Conservation (phyloP, 192 early-diverging fungal species). For the Linnemannia elongata region DNA sequence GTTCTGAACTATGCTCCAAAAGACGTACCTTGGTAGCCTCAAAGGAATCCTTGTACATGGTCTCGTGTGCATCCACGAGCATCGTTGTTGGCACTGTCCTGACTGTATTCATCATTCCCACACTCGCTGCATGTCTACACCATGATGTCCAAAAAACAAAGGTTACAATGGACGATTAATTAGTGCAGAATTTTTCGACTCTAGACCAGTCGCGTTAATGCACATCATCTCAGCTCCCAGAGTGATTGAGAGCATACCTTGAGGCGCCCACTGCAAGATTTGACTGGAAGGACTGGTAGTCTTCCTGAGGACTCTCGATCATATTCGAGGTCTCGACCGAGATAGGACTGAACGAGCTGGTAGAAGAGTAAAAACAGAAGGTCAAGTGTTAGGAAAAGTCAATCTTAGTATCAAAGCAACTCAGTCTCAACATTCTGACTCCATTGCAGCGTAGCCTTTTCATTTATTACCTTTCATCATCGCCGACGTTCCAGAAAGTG, state of each 20-base stretch:
- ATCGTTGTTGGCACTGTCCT: slow-evolving; percentile 14
- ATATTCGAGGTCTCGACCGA: slow-evolving; percentile 47
- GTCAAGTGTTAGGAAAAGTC: not conserved
- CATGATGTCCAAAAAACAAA: not conserved
- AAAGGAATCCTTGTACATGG: slow-evolving; percentile 53
- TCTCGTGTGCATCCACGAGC: slow-evolving; percentile 47
- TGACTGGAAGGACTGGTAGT: slow-evolving; percentile 57
- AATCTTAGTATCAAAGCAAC: not conserved
- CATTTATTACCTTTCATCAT: slow-evolving; percentile 30
- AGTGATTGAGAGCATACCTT: not conserved
- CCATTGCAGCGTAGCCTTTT: no score
- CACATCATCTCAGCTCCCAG: not conserved
- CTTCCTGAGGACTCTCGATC: slow-evolving; percentile 55
- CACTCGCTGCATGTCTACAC: slow-evolving; percentile 28
- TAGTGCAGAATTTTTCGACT: not conserved
- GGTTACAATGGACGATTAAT: not conserved
- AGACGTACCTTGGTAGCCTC: slow-evolving; percentile 35
- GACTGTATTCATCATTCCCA: slow-evolving; percentile 42
- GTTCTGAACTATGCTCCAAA: no score
- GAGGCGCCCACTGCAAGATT: slow-evolving; percentile 37
- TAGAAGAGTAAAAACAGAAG: not conserved
- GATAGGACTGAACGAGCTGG: slow-evolving; percentile 32
- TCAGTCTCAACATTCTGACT: no score
- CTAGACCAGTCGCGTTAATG: not conserved
- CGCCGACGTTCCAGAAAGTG: slow-evolving; percentile 46